Base-by-base conservation (phyloP, 2,329 filamentous ascomycete genomes). In the Microascus cirrosus region DNA sequence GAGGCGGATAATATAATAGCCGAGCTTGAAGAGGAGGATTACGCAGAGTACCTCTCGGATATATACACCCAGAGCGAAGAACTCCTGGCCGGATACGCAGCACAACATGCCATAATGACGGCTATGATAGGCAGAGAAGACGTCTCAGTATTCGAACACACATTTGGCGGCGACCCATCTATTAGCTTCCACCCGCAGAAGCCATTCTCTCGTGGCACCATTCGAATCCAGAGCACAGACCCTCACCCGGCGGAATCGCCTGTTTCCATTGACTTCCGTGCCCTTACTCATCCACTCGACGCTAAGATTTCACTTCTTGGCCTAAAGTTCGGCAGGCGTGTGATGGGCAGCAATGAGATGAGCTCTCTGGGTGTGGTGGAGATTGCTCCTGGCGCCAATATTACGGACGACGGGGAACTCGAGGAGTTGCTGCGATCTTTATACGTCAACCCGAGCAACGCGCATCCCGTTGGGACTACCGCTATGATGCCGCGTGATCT, bases 21-120 rank as follows among this genome's bases (percentile, higher is more conserved):
- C 13, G 50, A 57, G 25, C 66, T 69, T 15, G 53, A 59, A 1
- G 55, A 63, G 24, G 70, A 73, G 53, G 67, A 71, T 61, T 67
- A 70, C 5, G 62, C 66, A 1, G 57, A 62, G 7, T 69, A 70
- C 54, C 66, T 75, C 12, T 70, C 71, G 1, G 39, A 61, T 5
- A 32, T 13, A 7, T 52, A 52, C 2, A 66, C 64, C 28, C 66
- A 67, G 8, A 64, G 73, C 55, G 61, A 67, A 0, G 67, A 68
- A 7, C 71, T 75, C 10, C 63, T 69, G 2, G 67, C 67, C 3
- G 74, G 74, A 28, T 75, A 73, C 61, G 60, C 63, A 12, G 64
- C 64, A 6, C 73, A 75, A 61, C 68, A 69, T 45, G 63, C 65
- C 54, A 58, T 68, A 4, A 61, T 71, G 34, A 62, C 69, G 22